Percentiles rank a stretch among this genome's conserved stretches.
Evolutionary conservation across 148 eudicot species (phyloP).

Genomic region (Tetragonia tetragonoides): DNA sequence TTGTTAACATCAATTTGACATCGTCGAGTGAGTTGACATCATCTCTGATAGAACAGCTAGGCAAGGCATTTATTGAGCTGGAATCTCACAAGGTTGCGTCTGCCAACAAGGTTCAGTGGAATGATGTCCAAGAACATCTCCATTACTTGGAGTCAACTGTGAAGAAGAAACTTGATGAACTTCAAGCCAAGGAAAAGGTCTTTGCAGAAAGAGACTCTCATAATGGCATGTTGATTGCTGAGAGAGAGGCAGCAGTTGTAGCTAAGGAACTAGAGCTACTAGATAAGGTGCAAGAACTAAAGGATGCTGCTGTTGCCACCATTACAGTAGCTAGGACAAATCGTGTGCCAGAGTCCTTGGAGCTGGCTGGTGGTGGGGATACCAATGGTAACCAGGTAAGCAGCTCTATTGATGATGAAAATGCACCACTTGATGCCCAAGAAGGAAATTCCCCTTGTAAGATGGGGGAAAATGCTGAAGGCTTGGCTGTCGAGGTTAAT

Average conservation of each 20-base stretch:
- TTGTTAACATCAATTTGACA: slow-evolving; percentile 21
- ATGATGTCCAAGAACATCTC: slow-evolving; percentile 47
- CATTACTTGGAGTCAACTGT: slow-evolving; percentile 35
- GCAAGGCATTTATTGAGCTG: slow-evolving; percentile 44
- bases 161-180: slow-evolving; percentile 41
- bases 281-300: slow-evolving; percentile 57
- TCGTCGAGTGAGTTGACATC: slow-evolving; percentile 31
- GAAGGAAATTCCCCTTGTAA: slow-evolving; percentile 37
- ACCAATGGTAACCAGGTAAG: slow-evolving; percentile 49
- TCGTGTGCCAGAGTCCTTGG: slow-evolving; percentile 30
- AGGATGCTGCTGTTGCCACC: slow-evolving; percentile 61
- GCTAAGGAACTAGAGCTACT: slow-evolving; percentile 58
- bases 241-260: slow-evolving; percentile 44
- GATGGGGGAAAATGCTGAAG: slow-evolving; percentile 42
- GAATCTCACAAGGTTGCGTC: slow-evolving; percentile 39
- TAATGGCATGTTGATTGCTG: slow-evolving; percentile 32
- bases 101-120: slow-evolving; percentile 31
- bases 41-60: slow-evolving; percentile 48
- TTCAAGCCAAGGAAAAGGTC: slow-evolving; percentile 47
- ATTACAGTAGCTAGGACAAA: slow-evolving; percentile 42
- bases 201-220: slow-evolving; percentile 41
- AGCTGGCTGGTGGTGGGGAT: slow-evolving; percentile 20
- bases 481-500: slow-evolving; percentile 38
- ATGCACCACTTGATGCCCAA: slow-evolving; percentile 33
- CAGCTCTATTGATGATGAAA: slow-evolving; percentile 43